phyloP scores from a whole-genome alignment of 78 protist genomes.

The Tieghemostelium lacteum region DNA sequence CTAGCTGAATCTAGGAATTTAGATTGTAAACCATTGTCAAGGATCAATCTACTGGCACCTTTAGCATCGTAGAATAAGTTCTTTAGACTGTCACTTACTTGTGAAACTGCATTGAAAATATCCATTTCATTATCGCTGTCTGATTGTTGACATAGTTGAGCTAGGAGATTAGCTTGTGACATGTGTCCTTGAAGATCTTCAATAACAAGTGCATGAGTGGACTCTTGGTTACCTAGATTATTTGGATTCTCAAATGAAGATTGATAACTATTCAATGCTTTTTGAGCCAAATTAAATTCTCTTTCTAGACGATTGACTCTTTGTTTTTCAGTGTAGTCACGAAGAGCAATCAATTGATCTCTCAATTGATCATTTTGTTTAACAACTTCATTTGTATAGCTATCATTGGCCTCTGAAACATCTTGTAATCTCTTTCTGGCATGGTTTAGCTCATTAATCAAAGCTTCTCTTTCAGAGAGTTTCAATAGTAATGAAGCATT shows the following conservation, averaged over 20 bases:
- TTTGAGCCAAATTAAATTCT: conserved; percentile 32
- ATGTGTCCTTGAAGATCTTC: conserved; percentile 50
- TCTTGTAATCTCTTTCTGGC: conserved; percentile 71
- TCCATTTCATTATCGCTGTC: conserved; percentile 69
- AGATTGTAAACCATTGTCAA: conserved; percentile 31
- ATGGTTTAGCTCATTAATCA: conserved; percentile 33
- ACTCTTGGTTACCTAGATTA: conserved; percentile 78
- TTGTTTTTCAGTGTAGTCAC: conserved; percentile 63
- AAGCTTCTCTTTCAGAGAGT: conserved; percentile 66
- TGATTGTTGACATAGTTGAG: conserved; percentile 18
- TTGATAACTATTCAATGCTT: background rate
- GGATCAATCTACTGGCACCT: conserved; percentile 48
- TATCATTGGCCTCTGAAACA: conserved; percentile 15
- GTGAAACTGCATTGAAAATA: conserved; percentile 32
- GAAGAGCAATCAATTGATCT: conserved; percentile 50
- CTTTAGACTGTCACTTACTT: conserved; percentile 25
- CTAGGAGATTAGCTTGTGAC: conserved; percentile 25
- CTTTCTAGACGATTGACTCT: conserved; percentile 35
- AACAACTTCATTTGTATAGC: conserved; percentile 58
- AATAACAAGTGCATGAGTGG: conserved; percentile 63
- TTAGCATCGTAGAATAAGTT: conserved; percentile 70
- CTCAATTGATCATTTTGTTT: conserved; percentile 71
- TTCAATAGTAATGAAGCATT: conserved; percentile 39
- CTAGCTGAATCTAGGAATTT: conserved; percentile 69
- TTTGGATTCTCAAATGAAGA: conserved; percentile 68